Evolutionary conservation across 129 eudicot species (phyloP), one percentile per base, ranked within the genome.

Genomic region (Artemisia annua): DNA sequence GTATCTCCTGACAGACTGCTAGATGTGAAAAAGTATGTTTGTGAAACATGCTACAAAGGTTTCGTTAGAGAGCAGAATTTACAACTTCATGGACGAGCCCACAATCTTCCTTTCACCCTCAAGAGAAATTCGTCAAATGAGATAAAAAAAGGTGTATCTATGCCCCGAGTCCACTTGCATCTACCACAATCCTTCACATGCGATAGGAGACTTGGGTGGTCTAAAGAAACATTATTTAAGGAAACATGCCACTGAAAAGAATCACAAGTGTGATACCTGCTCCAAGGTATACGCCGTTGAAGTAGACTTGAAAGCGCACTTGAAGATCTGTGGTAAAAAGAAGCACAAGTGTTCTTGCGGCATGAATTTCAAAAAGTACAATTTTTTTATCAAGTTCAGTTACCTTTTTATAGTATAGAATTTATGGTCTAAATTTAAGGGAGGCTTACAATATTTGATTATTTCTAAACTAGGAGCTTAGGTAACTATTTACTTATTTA

Each of bases 171-270:
- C 87, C 11, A 81, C 77, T 7, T 87, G 89, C 49, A 51, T 50
- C 72, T 86, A 82, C 71, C 88, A 87, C 56, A 67, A 84, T 19
- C 87, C 72, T 16, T 74, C 81, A 49, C 85, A 73, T 12, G 88
- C 88, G 6, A 54, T 84, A 1, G 87, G 92, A 1, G 92, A 87
- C 65, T 85, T 87, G 6, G 92, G 84, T 7, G 92, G 92, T 22
- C 86, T 87, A 14, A 87, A 79, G 49, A 87, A 87, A 62, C 92
- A 87, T 53, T 84, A 81, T 13, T 63, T 78, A 58, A 70, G 92
- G 26, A 87, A 84, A 75, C 92, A 87, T 63, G 79, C 73, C 71
- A 63, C 75, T 35, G 49, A 76, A 17, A 87, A 79, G 71, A 86
- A 81, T 22, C 66, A 79, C 69, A 82, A 84, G 49, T 84, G 92